Conservation (phyloP, 345 rosid species). For the Microthlaspi erraticum region DNA sequence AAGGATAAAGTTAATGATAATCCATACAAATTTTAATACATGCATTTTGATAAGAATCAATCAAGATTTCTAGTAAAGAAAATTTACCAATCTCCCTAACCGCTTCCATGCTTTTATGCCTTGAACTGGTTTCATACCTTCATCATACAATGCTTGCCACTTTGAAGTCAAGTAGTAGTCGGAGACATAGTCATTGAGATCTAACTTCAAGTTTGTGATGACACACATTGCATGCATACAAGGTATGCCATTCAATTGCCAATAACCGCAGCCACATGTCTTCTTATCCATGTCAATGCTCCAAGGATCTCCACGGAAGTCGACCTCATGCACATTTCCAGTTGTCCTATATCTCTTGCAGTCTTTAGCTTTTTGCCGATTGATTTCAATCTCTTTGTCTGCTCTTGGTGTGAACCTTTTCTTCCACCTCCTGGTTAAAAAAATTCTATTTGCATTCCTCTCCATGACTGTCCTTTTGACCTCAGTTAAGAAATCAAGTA, state of each 20-base stretch:
- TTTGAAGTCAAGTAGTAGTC: neutral
- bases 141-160: neutral
- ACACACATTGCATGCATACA: conserved; percentile 4
- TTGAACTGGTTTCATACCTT: neutral
- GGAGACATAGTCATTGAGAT: neutral
- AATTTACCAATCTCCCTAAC: neutral
- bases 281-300: neutral
- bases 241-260: neutral
- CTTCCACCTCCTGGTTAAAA: neutral
- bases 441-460: neutral
- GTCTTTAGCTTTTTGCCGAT: neutral
- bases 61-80: no score
- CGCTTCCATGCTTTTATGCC: neutral
- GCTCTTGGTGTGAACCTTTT: neutral
- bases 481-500: neutral
- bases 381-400: neutral
- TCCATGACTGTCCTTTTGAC: neutral
- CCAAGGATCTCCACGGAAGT: neutral
- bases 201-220: neutral
- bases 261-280: conserved; percentile 3
- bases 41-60: no score
- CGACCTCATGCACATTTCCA: neutral
- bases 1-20: no score
- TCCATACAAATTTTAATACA: no score
- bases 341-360: neutral